Percentiles rank a stretch among this genome's conserved stretches.
These are phyloP conservation scores for Kodamaea arcana DNA, from an alignment of 1,139 yeast species.

Conservation along the genomic window DNA sequence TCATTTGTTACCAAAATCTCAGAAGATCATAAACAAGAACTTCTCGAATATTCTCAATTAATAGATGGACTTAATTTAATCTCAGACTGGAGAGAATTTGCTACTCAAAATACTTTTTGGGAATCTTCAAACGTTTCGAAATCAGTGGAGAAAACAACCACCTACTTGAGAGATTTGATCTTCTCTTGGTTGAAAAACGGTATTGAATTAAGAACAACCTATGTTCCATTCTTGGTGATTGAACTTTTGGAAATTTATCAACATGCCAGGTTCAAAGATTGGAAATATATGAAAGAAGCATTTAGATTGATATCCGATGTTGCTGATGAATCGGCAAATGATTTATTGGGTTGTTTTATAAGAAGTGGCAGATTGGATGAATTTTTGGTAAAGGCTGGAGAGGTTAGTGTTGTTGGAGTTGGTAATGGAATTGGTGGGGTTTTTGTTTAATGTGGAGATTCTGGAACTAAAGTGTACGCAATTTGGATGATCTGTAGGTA, in stretches of 20 bases:
- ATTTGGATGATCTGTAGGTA: too few species aligned
- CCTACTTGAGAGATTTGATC: slow-evolving; percentile 24
- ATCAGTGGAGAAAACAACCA: slow-evolving; percentile 36
- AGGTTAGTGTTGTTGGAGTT: slow-evolving; percentile 48
- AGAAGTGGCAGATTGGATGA: slow-evolving; percentile 59
- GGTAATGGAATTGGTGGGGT: slow-evolving; percentile 26
- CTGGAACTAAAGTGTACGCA: too few species aligned
- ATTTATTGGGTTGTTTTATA: slow-evolving; percentile 49
- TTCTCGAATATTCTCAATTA: slow-evolving; percentile 49
- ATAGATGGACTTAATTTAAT: slow-evolving; percentile 37
- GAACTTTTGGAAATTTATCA: slow-evolving; percentile 57
- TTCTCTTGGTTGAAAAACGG: slow-evolving; percentile 34
- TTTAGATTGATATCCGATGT: slow-evolving; percentile 51
- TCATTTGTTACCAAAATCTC: slow-evolving; percentile 21
- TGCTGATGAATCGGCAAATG: slow-evolving; percentile 40
- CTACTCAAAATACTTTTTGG: slow-evolving; percentile 20
- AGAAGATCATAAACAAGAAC: slow-evolving; percentile 45
- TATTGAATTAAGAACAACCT: slow-evolving; percentile 53
- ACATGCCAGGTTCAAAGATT: slow-evolving; percentile 32
- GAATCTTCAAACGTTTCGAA: slow-evolving; percentile 31
- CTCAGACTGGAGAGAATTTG: slow-evolving; percentile 37
- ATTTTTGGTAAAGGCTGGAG: slow-evolving; percentile 58
- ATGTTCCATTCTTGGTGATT: slow-evolving; percentile 69
- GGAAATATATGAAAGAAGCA: slow-evolving; percentile 49
- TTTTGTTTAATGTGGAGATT: too few species aligned